phyloP scores from a whole-genome alignment of 2,329 filamentous ascomycete species.

The Passalora sequoiae region DNA sequence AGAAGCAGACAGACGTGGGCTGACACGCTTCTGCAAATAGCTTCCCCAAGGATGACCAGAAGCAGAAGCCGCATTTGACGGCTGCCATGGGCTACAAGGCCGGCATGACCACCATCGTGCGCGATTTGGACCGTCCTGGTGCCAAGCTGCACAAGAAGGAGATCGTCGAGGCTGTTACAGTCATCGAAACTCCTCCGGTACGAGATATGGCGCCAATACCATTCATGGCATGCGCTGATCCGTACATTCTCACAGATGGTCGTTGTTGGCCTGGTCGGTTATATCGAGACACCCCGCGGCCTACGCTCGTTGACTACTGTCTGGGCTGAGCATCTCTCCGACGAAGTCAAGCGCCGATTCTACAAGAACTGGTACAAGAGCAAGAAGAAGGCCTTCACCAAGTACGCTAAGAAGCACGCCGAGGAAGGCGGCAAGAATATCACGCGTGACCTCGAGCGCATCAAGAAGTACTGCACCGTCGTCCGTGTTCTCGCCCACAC shows the following conservation, averaged over 20 bases:
- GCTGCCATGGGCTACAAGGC: conserved; percentile 98
- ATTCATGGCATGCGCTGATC: conserved; percentile 59
- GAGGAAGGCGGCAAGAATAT: conserved; percentile 85
- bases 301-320: conserved; percentile 98
- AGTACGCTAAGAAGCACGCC: conserved; percentile 99
- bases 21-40: conserved; percentile 44
- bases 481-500: conserved; percentile 99
- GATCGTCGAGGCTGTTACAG: conserved; percentile 79
- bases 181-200: conserved; percentile 92
- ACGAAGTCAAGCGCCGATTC: conserved; percentile 99
- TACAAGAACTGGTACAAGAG: conserved; percentile 99
- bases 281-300: conserved; percentile 99
- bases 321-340: conserved; percentile 98
- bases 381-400: conserved; percentile 99
- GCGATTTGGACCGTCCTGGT: conserved; percentile 97
- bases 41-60: conserved; percentile 99
- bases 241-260: conserved; percentile 69
- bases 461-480: conserved; percentile 99
- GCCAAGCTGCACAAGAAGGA: conserved; percentile 99
- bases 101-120: conserved; percentile 99
- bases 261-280: conserved; percentile 98
- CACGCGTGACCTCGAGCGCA: conserved; percentile 97
- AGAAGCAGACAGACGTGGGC: conserved; percentile 11
- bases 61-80: conserved; percentile 99
- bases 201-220: conserved; percentile 44